Conservation (phyloP, 2,329 filamentous ascomycete genomes). For the Polytolypa hystricis region DNA sequence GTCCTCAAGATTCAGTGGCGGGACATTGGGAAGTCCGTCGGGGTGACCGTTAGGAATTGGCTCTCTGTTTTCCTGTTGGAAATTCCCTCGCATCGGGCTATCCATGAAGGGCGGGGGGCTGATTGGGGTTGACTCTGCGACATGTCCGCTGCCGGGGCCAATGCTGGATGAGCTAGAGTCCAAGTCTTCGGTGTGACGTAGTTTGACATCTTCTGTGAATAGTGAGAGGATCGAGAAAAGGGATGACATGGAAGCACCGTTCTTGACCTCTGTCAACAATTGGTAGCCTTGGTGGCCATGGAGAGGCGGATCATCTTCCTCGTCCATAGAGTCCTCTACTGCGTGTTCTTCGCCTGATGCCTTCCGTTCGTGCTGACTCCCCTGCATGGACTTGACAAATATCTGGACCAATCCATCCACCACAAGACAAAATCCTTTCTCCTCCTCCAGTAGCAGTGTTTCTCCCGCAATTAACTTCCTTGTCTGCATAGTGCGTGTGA, state of each 20-base stretch:
- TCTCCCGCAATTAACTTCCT: slow-evolving; percentile 91
- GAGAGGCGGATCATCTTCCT: slow-evolving; percentile 47
- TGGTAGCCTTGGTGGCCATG: slow-evolving; percentile 75
- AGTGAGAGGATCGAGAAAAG: slow-evolving; percentile 87
- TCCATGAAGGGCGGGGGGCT: slow-evolving; percentile 25
- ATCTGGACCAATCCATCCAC: slow-evolving; percentile 96
- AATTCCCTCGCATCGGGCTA: slow-evolving; percentile 18
- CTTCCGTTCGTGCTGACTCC: slow-evolving; percentile 21
- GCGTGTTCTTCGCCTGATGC: slow-evolving; percentile 33
- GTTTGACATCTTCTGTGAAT: slow-evolving; percentile 87
- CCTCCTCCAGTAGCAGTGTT: slow-evolving; percentile 87
- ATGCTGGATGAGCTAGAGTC: slow-evolving; percentile 27
- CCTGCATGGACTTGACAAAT: slow-evolving; percentile 80
- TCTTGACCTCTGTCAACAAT: slow-evolving; percentile 90
- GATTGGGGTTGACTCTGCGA: slow-evolving; percentile 28
- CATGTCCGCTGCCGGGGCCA: slow-evolving; percentile 19
- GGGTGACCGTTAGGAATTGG: slow-evolving; percentile 17
- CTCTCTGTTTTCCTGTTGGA: slow-evolving; percentile 8
- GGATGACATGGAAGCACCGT: slow-evolving; percentile 96
- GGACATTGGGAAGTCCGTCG: slow-evolving; percentile 49
- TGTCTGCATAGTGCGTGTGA: slow-evolving; percentile 97
- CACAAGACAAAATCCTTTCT: slow-evolving; percentile 95
- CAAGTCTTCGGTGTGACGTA: slow-evolving; percentile 55
- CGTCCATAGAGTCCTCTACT: slow-evolving; percentile 30
- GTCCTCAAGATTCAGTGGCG: slow-evolving; percentile 54